Evolutionary conservation across 2,329 filamentous ascomycete species (phyloP), one percentile per base, ranked within the genome.

Genomic region (Raffaelea ambrosiae): DNA sequence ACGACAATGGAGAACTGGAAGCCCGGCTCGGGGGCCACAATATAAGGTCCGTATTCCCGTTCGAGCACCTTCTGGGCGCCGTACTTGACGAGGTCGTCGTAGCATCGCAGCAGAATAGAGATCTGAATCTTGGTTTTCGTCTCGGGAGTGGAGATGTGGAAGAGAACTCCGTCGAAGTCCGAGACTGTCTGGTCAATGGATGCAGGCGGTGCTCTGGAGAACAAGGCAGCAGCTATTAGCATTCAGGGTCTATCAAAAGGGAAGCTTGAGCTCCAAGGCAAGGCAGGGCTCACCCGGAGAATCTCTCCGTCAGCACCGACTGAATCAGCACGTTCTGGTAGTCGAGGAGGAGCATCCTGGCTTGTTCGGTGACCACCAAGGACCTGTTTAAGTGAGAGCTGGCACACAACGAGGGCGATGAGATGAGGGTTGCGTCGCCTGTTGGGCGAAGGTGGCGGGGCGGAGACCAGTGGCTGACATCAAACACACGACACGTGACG

Each of bases 271-370:
- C 14, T 19, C 22, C 40, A 7, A 14, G 33, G 13, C 9, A 18
- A 13, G n/a, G n/a, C n/a, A 26, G 10, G 11, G 54, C 70, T 61
- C 76, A 91, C 87, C 86, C 86, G 48, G 85, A 87, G 73, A 98
- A 95, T 61, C 93, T 81, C 73, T 99, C 94, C 58, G 84, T 94
- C 57, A 99, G 80, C 57, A 98, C 82, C 60, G 90, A 91, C 73
- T 97, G 89, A 60, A 99, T 95, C 64, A 98, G 79, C 45, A 95
- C 88, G 69, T 98, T 99, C 67, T 98, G 93, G 63, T 98, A 98
- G 72, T 98, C 94, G 66, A 99, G 83, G 59, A 98, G 84, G 73
- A 98, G 83, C 93, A 84, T 84, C 54, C 63, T 81, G 66, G 16
- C 35, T 9, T 38, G 18, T 38, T 5, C 16, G 18, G 16, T 16